Evolutionary conservation across 2,329 filamentous ascomycete genomes (phyloP).

Genomic region (Beauveria sp.): DNA sequence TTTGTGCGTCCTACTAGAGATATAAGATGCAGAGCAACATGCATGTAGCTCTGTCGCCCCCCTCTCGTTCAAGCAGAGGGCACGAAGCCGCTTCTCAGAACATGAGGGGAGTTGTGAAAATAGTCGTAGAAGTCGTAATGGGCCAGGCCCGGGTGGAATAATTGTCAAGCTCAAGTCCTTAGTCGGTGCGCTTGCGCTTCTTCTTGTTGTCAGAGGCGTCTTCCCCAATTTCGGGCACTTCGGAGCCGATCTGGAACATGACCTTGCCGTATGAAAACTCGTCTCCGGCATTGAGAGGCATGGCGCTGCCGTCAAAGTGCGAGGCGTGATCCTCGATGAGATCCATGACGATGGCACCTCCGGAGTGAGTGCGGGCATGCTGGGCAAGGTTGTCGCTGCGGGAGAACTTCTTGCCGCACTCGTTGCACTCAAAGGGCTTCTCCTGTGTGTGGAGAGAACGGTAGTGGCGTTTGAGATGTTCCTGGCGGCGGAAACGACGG

Average conservation of each 20-base stretch:
- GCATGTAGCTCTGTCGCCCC: not conserved
- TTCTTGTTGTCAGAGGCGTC: conserved; percentile 41
- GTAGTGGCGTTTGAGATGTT: conserved; percentile 98
- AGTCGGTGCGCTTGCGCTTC: conserved; percentile 72
- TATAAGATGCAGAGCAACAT: not conserved
- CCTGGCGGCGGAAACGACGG: conserved; percentile 93
- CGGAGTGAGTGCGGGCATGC: conserved; percentile 88
- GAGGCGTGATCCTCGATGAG: conserved; percentile 65
- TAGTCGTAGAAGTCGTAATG: conserved; percentile 9
- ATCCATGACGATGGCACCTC: conserved; percentile 84
- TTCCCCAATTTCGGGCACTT: conserved; percentile 56
- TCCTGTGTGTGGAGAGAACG: conserved; percentile 96
- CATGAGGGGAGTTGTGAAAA: not conserved
- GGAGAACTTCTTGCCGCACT: conserved; percentile 99
- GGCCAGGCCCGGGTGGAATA: not conserved
- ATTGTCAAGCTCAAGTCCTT: conserved; percentile 19
- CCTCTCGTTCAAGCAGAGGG: not conserved
- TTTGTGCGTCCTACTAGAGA: conserved; percentile 5
- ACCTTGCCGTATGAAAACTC: conserved; percentile 68
- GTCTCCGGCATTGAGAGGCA: conserved; percentile 40
- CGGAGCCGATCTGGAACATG: conserved; percentile 72
- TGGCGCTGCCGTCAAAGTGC: conserved; percentile 36
- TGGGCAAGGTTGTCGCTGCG: conserved; percentile 95
- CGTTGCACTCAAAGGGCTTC: conserved; percentile 95
- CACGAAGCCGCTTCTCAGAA: not conserved